phyloP scores from a whole-genome alignment of 345 rosid genomes.

The Excoecaria cochinchinensis region DNA sequence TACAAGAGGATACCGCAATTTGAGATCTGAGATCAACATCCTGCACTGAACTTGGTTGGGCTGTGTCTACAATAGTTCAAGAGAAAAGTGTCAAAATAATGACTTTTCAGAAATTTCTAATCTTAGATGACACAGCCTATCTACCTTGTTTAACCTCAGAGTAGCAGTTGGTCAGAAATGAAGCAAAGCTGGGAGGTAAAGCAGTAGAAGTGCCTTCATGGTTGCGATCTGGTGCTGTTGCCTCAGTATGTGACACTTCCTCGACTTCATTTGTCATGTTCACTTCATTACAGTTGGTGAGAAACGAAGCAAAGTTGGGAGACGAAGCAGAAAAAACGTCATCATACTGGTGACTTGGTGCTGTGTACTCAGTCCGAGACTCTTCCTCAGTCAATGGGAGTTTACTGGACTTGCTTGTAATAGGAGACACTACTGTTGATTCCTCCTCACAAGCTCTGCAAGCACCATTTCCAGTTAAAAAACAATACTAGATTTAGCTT shows the following conservation, averaged over 20 bases:
- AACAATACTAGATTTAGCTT: slow-evolving; percentile 1
- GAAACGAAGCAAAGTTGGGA: slow-evolving; percentile 73
- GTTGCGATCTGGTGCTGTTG: slow-evolving; percentile 26
- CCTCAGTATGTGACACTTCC: slow-evolving; percentile 33
- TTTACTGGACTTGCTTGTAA: slow-evolving; percentile 32
- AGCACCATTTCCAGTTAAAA: slow-evolving; percentile 18
- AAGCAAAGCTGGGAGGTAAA: slow-evolving; percentile 78
- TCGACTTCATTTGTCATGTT: slow-evolving; percentile 36
- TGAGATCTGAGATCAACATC: slow-evolving; percentile 61
- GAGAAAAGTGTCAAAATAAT: slow-evolving; percentile 17
- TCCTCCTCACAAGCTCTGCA: slow-evolving; percentile 46
- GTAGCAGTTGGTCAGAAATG: slow-evolving; percentile 60
- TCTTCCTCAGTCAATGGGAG: slow-evolving; percentile 42
- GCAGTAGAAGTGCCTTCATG: slow-evolving; percentile 27
- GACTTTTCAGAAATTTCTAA: slow-evolving; percentile 6
- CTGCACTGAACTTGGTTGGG: slow-evolving; percentile 28
- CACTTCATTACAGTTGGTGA: slow-evolving; percentile 42
- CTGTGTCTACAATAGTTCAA: slow-evolving; percentile 37
- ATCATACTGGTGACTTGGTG: slow-evolving; percentile 25
- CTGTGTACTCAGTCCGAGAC: slow-evolving; percentile 27
- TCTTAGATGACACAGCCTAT: slow-evolving; percentile 6
- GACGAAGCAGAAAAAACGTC: slow-evolving; percentile 43
- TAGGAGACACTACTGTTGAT: slow-evolving; percentile 23
- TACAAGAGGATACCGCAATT: slow-evolving; percentile 54
- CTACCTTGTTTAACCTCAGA: slow-evolving; percentile 53